Evolutionary conservation across 257 asterid species (phyloP).

Genomic region (Nicotiana paniculata): DNA sequence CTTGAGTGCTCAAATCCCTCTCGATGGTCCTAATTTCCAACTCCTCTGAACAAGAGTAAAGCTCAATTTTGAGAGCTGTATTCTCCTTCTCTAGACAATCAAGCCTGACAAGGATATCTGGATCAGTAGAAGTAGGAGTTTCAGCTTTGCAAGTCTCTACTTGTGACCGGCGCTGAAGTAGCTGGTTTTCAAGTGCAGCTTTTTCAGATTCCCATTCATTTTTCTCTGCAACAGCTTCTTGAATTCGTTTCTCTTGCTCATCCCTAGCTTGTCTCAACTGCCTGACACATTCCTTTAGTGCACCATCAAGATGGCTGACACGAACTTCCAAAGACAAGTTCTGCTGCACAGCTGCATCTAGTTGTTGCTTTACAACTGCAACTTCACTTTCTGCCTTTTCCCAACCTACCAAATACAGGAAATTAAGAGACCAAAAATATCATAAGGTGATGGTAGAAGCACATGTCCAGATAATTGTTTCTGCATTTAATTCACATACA

Average conservation of each 20-base stretch:
- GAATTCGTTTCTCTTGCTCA: conserved; percentile 41
- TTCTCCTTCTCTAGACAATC: conserved; percentile 51
- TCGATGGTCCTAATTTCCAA: conserved; percentile 43
- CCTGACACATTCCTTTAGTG: conserved; percentile 70
- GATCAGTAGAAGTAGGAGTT: conserved; percentile 22
- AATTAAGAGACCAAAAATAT: neutral
- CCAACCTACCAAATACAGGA: conserved; percentile 45
- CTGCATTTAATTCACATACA: neutral
- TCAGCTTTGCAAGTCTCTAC: conserved; percentile 23
- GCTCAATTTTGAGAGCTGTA: conserved; percentile 41
- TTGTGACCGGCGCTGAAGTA: conserved; percentile 31
- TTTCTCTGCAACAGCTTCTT: conserved; percentile 34
- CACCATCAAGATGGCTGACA: conserved; percentile 70
- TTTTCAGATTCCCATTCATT: conserved; percentile 36
- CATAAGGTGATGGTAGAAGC: neutral
- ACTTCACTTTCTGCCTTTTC: conserved; percentile 81
- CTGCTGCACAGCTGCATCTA: conserved; percentile 62
- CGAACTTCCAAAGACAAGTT: conserved; percentile 57
- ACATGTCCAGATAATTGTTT: neutral
- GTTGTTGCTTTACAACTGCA: conserved; percentile 51
- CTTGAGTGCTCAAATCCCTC: conserved; percentile 66
- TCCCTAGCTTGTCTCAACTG: conserved; percentile 64
- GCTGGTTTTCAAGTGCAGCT: conserved; percentile 43
- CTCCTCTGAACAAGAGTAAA: conserved; percentile 34
- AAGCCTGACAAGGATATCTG: conserved; percentile 21